These are phyloP conservation scores for Ceratocystis alfenasii DNA, from an alignment of 2,329 filamentous ascomycete species.

Conservation along the genomic window DNA sequence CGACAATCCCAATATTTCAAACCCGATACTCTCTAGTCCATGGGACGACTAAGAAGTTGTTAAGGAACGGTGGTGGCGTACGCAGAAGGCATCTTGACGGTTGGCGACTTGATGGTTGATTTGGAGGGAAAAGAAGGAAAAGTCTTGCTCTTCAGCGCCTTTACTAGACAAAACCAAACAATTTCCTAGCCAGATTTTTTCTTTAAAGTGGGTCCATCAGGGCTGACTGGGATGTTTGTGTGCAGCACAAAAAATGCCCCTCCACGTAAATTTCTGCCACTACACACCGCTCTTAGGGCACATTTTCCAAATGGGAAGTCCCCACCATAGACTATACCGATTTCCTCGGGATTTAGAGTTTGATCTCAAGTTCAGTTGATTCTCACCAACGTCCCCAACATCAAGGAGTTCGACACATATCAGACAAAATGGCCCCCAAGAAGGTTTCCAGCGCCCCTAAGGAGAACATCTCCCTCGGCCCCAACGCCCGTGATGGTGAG, in stretches of 20 bases:
- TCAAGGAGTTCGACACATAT: conserved; percentile 23
- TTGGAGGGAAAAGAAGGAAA: conserved; percentile 16
- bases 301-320: conserved; percentile 10
- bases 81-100: conserved; percentile 40
- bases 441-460: conserved; percentile 70
- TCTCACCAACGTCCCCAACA: conserved; percentile 23
- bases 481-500: conserved; percentile 89
- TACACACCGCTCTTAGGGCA: conserved; percentile 29
- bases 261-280: conserved; percentile 29
- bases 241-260: conserved; percentile 19
- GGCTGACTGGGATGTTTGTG: conserved; percentile 19
- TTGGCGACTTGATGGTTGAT: conserved; percentile 21
- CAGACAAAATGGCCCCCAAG: conserved; percentile 81
- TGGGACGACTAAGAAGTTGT: conserved; percentile 27
- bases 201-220: conserved; percentile 20
- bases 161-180: conserved; percentile 13
- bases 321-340: conserved; percentile 16
- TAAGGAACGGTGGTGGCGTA: conserved; percentile 33
- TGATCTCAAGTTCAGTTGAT: conserved; percentile 18
- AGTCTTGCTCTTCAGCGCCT: neutral
- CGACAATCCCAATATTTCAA: conserved; percentile 52
- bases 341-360: conserved; percentile 19
- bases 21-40: conserved; percentile 19
- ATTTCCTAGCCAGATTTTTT: conserved; percentile 9
- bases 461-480: conserved; percentile 98